These are phyloP conservation scores for Bisporella sp. DNA, from an alignment of 2,329 filamentous ascomycete species.

Conservation along the genomic window DNA sequence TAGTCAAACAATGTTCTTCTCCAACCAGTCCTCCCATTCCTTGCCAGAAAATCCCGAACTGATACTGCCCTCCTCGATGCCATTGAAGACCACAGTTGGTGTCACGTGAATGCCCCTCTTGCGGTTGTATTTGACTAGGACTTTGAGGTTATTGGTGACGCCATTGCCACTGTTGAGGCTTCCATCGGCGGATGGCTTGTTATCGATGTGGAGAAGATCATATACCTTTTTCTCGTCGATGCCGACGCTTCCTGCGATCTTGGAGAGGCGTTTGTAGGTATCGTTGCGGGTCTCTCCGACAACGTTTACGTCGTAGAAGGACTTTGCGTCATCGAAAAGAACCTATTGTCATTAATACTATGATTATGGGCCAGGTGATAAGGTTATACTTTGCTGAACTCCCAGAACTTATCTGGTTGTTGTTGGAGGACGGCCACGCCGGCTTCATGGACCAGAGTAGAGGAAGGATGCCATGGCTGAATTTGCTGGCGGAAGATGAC, in stretches of 20 bases:
- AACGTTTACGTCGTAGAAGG: conserved; percentile 79
- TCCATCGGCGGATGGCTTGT: conserved; percentile 60
- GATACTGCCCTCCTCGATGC: conserved; percentile 72
- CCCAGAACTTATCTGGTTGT: conserved; percentile 67
- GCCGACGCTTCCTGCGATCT: conserved; percentile 60
- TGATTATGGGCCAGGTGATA: not conserved
- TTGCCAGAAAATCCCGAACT: conserved; percentile 70
- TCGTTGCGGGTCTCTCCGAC: conserved; percentile 79
- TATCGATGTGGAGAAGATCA: conserved; percentile 58
- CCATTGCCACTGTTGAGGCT: conserved; percentile 71
- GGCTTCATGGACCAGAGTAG: conserved; percentile 74
- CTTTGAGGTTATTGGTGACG: conserved; percentile 80
- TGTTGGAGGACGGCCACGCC: conserved; percentile 71
- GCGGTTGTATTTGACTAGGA: conserved; percentile 72
- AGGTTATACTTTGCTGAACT: conserved; percentile 50
- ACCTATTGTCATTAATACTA: conserved; percentile 6
- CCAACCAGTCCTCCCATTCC: conserved; percentile 65
- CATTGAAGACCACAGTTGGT: conserved; percentile 84
- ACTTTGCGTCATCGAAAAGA: conserved; percentile 57
- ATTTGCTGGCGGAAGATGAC: conserved; percentile 87
- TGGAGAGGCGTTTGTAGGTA: conserved; percentile 74
- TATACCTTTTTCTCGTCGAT: conserved; percentile 66
- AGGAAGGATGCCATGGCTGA: conserved; percentile 91
- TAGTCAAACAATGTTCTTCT: conserved; percentile 23
- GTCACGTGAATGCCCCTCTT: conserved; percentile 82